A percentile compares a stretch with the other conserved stretches of the same genome.
These are phyloP conservation scores for Wickerhamiella bombiphila DNA, from an alignment of 805 yeast genomes.

Conservation along the genomic window DNA sequence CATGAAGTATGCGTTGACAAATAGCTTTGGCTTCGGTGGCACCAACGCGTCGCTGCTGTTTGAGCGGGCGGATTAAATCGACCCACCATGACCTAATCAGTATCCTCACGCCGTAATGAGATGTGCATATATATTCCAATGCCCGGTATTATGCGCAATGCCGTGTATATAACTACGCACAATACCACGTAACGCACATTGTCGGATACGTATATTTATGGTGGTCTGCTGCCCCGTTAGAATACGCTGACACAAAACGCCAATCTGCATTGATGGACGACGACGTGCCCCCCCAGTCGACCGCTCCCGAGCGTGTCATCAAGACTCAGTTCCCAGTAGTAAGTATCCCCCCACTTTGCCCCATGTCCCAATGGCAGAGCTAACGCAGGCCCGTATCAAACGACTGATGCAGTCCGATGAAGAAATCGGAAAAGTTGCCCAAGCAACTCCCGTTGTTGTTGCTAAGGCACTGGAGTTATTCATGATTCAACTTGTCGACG, in stretches of 20 bases:
- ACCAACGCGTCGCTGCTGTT: conserved; percentile 59
- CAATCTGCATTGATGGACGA: too few species aligned
- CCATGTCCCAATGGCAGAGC: neutral
- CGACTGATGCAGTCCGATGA: conserved; percentile 96
- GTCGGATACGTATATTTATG: too few species aligned
- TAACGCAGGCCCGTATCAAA: conserved; percentile 62
- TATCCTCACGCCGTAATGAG: too few species aligned
- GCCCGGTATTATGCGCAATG: too few species aligned
- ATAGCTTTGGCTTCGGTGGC: conserved; percentile 97
- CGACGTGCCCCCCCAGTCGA: too few species aligned
- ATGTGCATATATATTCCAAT: too few species aligned
- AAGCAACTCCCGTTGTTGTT: conserved; percentile 95
- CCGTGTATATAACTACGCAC: too few species aligned
- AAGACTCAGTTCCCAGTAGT: conserved; percentile 31
- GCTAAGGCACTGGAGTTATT: conserved; percentile 90
- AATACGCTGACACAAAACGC: too few species aligned
- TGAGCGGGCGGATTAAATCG: conserved; percentile 1
- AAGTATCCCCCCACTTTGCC: conserved; percentile 7
- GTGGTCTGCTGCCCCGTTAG: too few species aligned
- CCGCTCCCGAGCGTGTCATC: conserved; percentile 23
- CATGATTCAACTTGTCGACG: conserved; percentile 77
- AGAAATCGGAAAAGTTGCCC: conserved; percentile 96
- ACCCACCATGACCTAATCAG: too few species aligned
- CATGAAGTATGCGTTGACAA: conserved; percentile 53
- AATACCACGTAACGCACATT: too few species aligned